phyloP scores from a whole-genome alignment of 2,329 filamentous ascomycete genomes.

The Stachybotrys elegans region DNA sequence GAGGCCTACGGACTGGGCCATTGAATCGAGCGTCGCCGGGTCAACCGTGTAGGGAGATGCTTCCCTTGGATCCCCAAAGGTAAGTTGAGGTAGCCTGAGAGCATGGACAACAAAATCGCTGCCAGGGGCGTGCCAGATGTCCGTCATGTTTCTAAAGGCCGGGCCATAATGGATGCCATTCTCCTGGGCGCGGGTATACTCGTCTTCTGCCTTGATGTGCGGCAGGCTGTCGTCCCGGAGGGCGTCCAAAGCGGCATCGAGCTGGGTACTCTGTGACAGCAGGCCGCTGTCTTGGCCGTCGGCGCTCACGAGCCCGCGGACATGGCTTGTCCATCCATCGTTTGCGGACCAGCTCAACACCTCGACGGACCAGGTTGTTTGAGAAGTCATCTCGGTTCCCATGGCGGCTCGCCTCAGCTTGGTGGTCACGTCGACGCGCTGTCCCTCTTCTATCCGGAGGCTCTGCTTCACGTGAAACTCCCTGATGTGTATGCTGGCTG shows the following conservation, averaged over 20 bases:
- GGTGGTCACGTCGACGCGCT: not conserved
- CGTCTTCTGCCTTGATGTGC: not conserved
- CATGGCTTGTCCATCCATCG: not conserved
- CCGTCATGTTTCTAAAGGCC: not conserved
- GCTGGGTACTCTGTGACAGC: not conserved
- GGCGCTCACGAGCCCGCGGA: not conserved
- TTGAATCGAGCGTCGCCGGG: conserved; percentile 1
- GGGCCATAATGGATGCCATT: not conserved
- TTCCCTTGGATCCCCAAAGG: not conserved
- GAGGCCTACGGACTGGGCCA: not conserved
- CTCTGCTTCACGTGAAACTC: not conserved
- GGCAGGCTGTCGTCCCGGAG: not conserved
- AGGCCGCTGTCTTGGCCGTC: not conserved
- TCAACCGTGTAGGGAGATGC: not conserved
- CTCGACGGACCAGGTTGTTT: not conserved
- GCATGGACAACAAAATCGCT: not conserved
- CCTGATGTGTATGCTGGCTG: not conserved
- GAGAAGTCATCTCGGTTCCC: not conserved
- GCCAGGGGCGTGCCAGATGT: not conserved
- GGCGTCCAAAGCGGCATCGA: not conserved
- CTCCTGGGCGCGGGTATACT: not conserved
- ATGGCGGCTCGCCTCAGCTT: not conserved
- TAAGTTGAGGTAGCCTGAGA: not conserved
- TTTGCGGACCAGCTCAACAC: not conserved
- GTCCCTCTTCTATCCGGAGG: not conserved